Evolutionary conservation across 2,329 filamentous ascomycete genomes (phyloP).

Genomic region (Colletotrichum camelliae): DNA sequence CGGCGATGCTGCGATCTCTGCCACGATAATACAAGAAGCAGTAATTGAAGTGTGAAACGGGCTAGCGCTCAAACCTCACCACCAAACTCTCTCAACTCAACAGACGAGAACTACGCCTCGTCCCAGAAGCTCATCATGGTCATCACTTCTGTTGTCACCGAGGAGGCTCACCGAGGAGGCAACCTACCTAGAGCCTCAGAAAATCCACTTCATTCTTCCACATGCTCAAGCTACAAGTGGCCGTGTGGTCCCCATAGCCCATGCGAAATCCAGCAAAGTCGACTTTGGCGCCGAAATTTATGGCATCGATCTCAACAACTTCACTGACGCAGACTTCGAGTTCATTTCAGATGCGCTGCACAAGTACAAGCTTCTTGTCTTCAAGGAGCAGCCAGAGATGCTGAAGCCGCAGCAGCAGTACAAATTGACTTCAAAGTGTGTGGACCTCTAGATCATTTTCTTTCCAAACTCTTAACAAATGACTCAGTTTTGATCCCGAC

Average conservation of each 20-base stretch:
- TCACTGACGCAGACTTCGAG: neutral
- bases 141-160: neutral
- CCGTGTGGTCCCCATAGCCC: neutral
- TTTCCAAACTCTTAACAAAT: fast-evolving
- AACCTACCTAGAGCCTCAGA: neutral
- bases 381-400: neutral
- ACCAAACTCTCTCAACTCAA: neutral
- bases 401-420: neutral
- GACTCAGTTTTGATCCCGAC: neutral
- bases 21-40: neutral
- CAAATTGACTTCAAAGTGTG: neutral
- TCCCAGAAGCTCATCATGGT: neutral
- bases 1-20: neutral
- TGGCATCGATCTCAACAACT: neutral
- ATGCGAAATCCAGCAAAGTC: neutral
- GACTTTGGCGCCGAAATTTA: neutral
- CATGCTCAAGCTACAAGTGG: neutral
- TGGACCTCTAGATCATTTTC: neutral
- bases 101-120: neutral
- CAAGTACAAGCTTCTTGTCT: neutral
- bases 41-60: neutral
- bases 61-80: neutral
- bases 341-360: neutral
- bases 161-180: neutral
- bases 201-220: neutral